Evolutionary conservation across 2,329 filamentous ascomycete genomes (phyloP), one percentile per base, ranked within the genome.

Genomic region (Aspergillus novoparasiticus): DNA sequence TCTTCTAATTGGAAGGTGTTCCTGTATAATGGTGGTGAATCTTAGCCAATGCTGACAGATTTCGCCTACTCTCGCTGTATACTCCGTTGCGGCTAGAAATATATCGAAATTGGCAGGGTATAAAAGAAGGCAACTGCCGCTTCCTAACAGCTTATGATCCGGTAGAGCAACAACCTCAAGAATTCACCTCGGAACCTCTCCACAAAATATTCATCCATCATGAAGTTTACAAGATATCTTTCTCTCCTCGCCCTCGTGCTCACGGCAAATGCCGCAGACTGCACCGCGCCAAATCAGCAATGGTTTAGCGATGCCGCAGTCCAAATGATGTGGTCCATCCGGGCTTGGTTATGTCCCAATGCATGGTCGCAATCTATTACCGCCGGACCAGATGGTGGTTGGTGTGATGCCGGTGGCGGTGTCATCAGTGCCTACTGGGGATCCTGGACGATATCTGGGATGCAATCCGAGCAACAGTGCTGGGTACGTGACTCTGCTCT

Each of bases 291-390:
- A 16, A 62, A 62, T 23, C 60, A 62, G n/a, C 60, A 62, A 43
- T 54, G 48, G 48, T 62, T 59, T 41, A 59, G 56, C 8, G 19
- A 53, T 16, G 30, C 60, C 11, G 60, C 60, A 1, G 60, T 62
- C 5, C 56, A 63, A 53, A 63, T 63, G 61, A 63, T 63, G 61
- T 63, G 61, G 61, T 63, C 61, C 6, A 63, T 63, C 21, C 61
- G 61, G 14, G 61, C 51, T 1, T 63, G 61, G 61, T 8, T 63
- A 4, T 63, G 61, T 11, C 61, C 51, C 16, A 63, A 63, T 43
- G 61, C 61, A 9, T 63, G 61, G 61, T 57, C 28, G 23, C 51
- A 59, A n/a, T 56, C 50, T 10, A 59, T 58, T 9, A 59, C 57
- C 1, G 61, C 57, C 12, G 57, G 51, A 3, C 61, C 61, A 3